Evolutionary conservation across 2,329 filamentous ascomycete species (phyloP).

Genomic region (Fusarium azukiicola): DNA sequence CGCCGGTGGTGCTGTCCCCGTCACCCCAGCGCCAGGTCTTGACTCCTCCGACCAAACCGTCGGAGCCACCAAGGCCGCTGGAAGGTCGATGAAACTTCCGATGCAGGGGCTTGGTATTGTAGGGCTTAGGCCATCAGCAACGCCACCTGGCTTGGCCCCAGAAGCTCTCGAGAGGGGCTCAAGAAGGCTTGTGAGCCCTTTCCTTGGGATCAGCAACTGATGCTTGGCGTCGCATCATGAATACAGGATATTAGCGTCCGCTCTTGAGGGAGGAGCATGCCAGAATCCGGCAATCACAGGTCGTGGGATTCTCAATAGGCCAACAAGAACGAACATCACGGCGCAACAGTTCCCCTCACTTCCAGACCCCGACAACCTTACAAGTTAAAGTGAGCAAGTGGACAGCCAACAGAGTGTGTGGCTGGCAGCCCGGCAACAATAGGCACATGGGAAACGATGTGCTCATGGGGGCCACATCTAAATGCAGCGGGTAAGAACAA

Average conservation of each 20-base stretch:
- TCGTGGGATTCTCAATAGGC: constrained; percentile 30
- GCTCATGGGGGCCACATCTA: constrained; percentile 30
- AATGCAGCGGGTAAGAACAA: constrained; percentile 43
- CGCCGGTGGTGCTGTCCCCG: constrained; percentile 79
- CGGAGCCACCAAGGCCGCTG: constrained; percentile 47
- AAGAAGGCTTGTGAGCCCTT: constrained; percentile 20
- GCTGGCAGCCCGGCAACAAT: constrained; percentile 37
- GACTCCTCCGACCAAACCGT: constrained; percentile 78
- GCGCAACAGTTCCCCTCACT: constrained; percentile 36
- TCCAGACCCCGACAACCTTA: constrained; percentile 31
- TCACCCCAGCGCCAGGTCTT: constrained; percentile 77
- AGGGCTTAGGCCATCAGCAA: constrained; percentile 31
- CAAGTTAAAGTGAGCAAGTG: constrained; percentile 32
- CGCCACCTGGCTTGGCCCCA: constrained; percentile 31
- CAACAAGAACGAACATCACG: constrained; percentile 25
- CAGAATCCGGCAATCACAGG: constrained; percentile 23
- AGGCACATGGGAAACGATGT: constrained; percentile 30
- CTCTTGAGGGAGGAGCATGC: constrained; percentile 19
- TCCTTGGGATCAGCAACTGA: constrained; percentile 1
- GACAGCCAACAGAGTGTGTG: constrained; percentile 44
- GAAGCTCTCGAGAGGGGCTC: constrained; percentile 1
- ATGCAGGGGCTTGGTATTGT: constrained; percentile 18
- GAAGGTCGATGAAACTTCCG: constrained; percentile 43
- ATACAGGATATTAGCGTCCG: constrained; percentile 9
- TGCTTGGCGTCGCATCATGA: constrained; percentile 13